A percentile compares a stretch with the other conserved stretches of the same genome.
These are phyloP conservation scores for Aspergillus pseudoterreus DNA, from an alignment of 2,329 filamentous ascomycete species.

Conservation along the genomic window DNA sequence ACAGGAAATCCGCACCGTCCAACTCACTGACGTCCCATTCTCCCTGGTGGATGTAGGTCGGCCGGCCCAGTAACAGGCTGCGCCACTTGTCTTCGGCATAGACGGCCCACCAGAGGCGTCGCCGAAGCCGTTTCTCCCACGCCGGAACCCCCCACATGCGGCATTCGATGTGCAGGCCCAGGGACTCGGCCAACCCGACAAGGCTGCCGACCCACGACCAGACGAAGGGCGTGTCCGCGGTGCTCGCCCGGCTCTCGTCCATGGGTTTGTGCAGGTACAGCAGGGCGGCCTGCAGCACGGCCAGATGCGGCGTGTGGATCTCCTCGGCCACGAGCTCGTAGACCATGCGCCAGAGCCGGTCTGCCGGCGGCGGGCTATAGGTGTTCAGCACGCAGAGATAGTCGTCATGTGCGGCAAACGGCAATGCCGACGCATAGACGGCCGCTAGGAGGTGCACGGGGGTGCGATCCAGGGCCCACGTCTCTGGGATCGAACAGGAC, in stretches of 20 bases:
- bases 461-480: slow-evolving; percentile 15
- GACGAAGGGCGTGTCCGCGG: slow-evolving; percentile 30
- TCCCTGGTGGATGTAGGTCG: slow-evolving; percentile 31
- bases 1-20: slow-evolving; percentile 25
- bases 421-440: slow-evolving; percentile 30
- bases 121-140: slow-evolving; percentile 36
- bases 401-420: slow-evolving; percentile 30
- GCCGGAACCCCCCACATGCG: slow-evolving; percentile 35
- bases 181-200: slow-evolving; percentile 30
- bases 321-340: slow-evolving; percentile 30
- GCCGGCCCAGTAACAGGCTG: slow-evolving; percentile 33
- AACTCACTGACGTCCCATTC: slow-evolving; percentile 35
- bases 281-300: slow-evolving; percentile 29
- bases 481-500: slow-evolving; percentile 18
- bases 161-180: slow-evolving; percentile 37
- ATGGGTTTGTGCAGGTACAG: slow-evolving; percentile 29
- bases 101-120: slow-evolving; percentile 40
- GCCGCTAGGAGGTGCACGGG: slow-evolving; percentile 29
- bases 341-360: slow-evolving; percentile 28
- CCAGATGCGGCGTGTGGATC: slow-evolving; percentile 29
- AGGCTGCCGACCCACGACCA: slow-evolving; percentile 38
- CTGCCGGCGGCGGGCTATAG: slow-evolving; percentile 22
- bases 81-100: slow-evolving; percentile 40
- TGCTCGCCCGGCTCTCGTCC: slow-evolving; percentile 18
- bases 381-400: slow-evolving; percentile 26